These are phyloP conservation scores for Jamesozyma spencerorum DNA, from an alignment of 805 yeast genomes.

Conservation along the genomic window DNA sequence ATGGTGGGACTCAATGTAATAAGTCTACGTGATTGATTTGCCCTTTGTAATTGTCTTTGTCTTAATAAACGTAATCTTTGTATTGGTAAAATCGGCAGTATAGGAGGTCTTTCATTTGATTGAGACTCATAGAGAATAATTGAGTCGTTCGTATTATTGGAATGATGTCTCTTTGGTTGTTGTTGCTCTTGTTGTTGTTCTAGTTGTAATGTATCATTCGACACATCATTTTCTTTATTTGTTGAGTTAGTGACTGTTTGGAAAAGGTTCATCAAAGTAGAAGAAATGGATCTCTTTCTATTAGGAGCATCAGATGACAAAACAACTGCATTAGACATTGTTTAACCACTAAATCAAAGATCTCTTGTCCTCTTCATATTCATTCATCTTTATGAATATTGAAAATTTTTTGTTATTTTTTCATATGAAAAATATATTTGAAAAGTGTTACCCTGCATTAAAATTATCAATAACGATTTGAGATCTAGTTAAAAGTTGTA, in stretches of 20 bases:
- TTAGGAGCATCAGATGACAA: too few relatives aligned
- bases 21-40: too few relatives aligned
- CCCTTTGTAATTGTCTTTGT: slow-evolving; percentile 19
- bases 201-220: too few relatives aligned
- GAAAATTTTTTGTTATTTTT: neutral
- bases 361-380: too few relatives aligned
- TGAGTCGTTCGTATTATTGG: neutral
- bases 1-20: too few relatives aligned
- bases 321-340: neutral
- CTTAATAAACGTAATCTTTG: slow-evolving; percentile 24
- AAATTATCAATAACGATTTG: too few relatives aligned
- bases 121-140: slow-evolving; percentile 7
- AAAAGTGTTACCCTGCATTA: too few relatives aligned
- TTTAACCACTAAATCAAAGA: too few relatives aligned
- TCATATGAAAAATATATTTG: too few relatives aligned
- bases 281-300: slow-evolving; percentile 23
- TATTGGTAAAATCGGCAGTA: slow-evolving; percentile 25
- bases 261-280: slow-evolving; percentile 20
- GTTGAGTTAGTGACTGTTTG: slow-evolving; percentile 4
- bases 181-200: neutral
- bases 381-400: neutral
- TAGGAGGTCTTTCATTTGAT: slow-evolving; percentile 21
- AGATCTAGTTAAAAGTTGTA: too few relatives aligned
- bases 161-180: neutral
- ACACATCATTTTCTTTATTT: neutral